Conservation (phyloP, 768 basidiomycete genomes). For the Cubamyces sp. region DNA sequence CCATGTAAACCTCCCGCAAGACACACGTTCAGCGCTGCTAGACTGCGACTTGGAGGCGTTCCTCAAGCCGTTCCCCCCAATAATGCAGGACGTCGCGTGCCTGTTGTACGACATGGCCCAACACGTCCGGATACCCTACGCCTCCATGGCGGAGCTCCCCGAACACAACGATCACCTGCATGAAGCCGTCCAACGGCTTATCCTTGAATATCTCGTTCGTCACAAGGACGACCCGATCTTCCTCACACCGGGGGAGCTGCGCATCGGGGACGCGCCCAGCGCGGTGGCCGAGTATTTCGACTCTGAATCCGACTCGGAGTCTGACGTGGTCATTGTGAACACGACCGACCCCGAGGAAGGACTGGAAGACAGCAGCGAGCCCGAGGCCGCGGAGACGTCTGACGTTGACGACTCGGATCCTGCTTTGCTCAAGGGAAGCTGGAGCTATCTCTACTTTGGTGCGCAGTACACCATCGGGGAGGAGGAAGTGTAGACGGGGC, state of each 20-base stretch:
- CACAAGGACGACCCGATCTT: constrained; percentile 9
- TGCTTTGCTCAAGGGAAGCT: background rate
- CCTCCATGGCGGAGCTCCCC: background rate
- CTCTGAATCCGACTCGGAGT: no score
- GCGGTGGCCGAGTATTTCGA: background rate
- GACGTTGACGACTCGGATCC: no score
- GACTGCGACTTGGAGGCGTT: constrained; percentile 4
- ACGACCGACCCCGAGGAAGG: no score
- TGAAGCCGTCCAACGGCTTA: constrained; percentile 19
- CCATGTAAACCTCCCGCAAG: constrained; percentile 1
- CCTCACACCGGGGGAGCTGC: background rate
- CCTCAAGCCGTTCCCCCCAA: background rate
- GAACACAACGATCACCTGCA: constrained; percentile 17
- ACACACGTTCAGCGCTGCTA: background rate
- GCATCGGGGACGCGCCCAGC: background rate
- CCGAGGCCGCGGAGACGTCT: background rate
- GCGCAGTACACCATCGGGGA: background rate
- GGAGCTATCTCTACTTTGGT: background rate
- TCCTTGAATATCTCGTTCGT: constrained; percentile 18
- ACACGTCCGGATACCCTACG: constrained; percentile 19
- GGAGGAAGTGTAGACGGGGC: no score
- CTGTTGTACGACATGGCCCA: constrained; percentile 8
- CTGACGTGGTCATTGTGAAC: no score
- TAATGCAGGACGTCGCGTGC: constrained; percentile 1
- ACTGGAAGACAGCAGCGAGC: no score